These are phyloP conservation scores for Hypoxylon sp. DNA, from an alignment of 2,329 filamentous ascomycete genomes.

Conservation along the genomic window DNA sequence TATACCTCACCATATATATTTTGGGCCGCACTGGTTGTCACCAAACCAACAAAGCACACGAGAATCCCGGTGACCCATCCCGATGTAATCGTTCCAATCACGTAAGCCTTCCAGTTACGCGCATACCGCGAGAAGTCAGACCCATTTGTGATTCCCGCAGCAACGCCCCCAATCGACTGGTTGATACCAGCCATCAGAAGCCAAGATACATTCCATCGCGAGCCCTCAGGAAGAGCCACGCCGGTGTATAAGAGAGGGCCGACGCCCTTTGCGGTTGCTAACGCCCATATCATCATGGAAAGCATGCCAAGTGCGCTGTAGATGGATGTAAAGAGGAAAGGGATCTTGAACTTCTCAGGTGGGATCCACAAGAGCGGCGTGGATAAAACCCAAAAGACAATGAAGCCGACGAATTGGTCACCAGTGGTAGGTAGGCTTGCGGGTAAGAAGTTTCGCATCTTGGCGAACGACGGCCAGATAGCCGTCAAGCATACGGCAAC, in stretches of 20 bases:
- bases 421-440: constrained; percentile 57
- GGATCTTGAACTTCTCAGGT: constrained; percentile 65
- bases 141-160: constrained; percentile 55
- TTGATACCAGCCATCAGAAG: constrained; percentile 63
- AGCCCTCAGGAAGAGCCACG: constrained; percentile 55
- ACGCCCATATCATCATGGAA: constrained; percentile 64
- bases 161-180: constrained; percentile 59
- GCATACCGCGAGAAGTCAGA: constrained; percentile 63
- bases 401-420: constrained; percentile 64
- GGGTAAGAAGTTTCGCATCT: constrained; percentile 63
- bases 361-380: constrained; percentile 65
- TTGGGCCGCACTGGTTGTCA: constrained; percentile 61
- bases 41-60: constrained; percentile 60
- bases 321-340: constrained; percentile 61
- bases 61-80: constrained; percentile 59
- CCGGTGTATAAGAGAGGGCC: constrained; percentile 61
- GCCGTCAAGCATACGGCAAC: constrained; percentile 60
- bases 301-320: constrained; percentile 64
- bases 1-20: constrained; percentile 62
- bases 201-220: constrained; percentile 59
- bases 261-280: constrained; percentile 61
- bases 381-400: constrained; percentile 67
- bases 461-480: constrained; percentile 62
- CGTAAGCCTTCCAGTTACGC: constrained; percentile 54
- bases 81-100: constrained; percentile 59